These are phyloP conservation scores for Globisporangium paddicum DNA, from an alignment of 352 stramenopile genomes.

Conservation along the genomic window DNA sequence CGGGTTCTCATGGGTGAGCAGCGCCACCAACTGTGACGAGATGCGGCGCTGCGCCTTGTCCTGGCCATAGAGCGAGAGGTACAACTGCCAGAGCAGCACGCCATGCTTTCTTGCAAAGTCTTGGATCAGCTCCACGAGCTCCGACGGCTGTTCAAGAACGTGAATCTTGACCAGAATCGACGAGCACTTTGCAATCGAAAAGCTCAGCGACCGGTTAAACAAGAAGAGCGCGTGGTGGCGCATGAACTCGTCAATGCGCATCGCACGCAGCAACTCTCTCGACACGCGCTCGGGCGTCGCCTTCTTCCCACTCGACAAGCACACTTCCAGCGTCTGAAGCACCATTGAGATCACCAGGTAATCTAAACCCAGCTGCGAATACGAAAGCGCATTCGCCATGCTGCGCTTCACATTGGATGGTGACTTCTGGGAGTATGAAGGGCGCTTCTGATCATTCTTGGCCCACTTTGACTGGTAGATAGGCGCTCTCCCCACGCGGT, in stretches of 20 bases:
- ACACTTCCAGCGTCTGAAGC: slow-evolving; percentile 81
- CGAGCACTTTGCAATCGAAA: slow-evolving; percentile 82
- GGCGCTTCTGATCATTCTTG: slow-evolving; percentile 14
- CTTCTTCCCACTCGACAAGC: slow-evolving; percentile 82
- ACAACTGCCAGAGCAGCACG: slow-evolving; percentile 79
- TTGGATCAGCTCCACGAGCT: slow-evolving; percentile 85
- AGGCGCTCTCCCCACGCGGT: slow-evolving; percentile 50
- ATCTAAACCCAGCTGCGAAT: slow-evolving; percentile 76
- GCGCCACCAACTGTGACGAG: slow-evolving; percentile 78
- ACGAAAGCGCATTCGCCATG: slow-evolving; percentile 73
- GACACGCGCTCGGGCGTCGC: slow-evolving; percentile 73
- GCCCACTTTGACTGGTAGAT: slow-evolving; percentile 23
- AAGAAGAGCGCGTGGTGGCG: slow-evolving; percentile 81
- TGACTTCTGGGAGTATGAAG: slow-evolving; percentile 12
- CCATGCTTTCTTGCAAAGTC: slow-evolving; percentile 83
- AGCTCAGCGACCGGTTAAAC: slow-evolving; percentile 83
- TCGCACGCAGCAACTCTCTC: slow-evolving; percentile 69
- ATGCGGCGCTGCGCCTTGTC: slow-evolving; percentile 84
- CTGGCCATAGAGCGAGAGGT: slow-evolving; percentile 74
- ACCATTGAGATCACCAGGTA: slow-evolving; percentile 76
- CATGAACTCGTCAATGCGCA: slow-evolving; percentile 86
- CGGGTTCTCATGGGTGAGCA: slow-evolving; percentile 83
- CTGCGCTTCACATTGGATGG: slow-evolving; percentile 63
- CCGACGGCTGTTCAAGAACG: slow-evolving; percentile 79
- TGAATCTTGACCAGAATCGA: slow-evolving; percentile 87